Percentiles rank a stretch among this genome's conserved stretches.
Evolutionary conservation across 805 yeast genomes (phyloP).

Genomic region (Ogataea sp.): DNA sequence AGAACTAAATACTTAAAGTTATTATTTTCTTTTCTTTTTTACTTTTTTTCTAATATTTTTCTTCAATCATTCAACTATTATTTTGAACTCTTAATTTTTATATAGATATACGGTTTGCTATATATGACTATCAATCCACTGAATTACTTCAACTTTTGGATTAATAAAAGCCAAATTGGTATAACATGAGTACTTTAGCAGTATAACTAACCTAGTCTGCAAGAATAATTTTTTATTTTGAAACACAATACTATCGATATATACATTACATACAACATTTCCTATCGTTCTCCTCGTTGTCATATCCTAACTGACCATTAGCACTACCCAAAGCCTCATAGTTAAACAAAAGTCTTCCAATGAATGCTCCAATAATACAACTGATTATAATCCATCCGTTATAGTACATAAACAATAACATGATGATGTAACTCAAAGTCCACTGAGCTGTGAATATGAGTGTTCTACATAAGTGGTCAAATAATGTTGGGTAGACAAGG

Average conservation of each 20-base stretch:
- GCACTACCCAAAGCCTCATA: slow-evolving; percentile 30
- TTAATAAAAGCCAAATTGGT: too few species aligned
- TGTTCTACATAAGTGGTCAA: slow-evolving; percentile 46
- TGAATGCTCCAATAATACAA: slow-evolving; percentile 52
- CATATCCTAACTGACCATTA: slow-evolving; percentile 15
- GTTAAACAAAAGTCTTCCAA: slow-evolving; percentile 46
- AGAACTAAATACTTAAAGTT: too few species aligned
- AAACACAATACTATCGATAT: neutral
- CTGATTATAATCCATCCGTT: slow-evolving; percentile 61
- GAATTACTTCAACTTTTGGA: too few species aligned
- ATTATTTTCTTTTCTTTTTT: too few species aligned
- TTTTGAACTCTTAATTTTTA: too few species aligned
- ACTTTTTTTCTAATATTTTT: too few species aligned
- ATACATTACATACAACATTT: slow-evolving; percentile 24
- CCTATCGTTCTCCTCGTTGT: slow-evolving; percentile 22
- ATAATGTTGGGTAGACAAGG: slow-evolving; percentile 28
- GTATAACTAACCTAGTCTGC: too few species aligned
- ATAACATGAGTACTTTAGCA: too few species aligned
- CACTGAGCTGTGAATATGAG: slow-evolving; percentile 48
- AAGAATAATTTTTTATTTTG: too few species aligned
- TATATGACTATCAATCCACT: too few species aligned
- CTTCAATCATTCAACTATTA: too few species aligned
- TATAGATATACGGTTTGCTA: too few species aligned
- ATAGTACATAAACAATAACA: slow-evolving; percentile 70
- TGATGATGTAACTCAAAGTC: slow-evolving; percentile 57